Percentiles rank a stretch among this genome's conserved stretches.
Evolutionary conservation across 164 flowering plant species (phyloP).

Genomic region (Sextonia rubra): DNA sequence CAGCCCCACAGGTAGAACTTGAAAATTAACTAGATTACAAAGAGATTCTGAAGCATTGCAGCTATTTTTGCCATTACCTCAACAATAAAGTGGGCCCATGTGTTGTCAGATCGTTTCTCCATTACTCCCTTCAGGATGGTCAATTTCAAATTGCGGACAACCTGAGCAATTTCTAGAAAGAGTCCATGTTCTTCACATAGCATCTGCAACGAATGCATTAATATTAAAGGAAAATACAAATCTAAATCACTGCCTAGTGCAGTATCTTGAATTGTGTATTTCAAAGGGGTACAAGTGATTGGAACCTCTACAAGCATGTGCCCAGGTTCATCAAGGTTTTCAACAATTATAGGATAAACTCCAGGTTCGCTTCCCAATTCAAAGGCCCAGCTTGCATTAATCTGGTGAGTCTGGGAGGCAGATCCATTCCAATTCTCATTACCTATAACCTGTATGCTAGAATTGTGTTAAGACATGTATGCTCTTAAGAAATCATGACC

Average conservation of each 20-base stretch:
- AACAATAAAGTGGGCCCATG: constrained; percentile 73
- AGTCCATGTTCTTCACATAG: constrained; percentile 56
- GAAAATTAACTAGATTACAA: not conserved
- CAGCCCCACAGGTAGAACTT: not conserved
- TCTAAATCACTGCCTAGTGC: not conserved
- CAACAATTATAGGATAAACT: constrained; percentile 19
- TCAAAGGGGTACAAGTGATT: not conserved
- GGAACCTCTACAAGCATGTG: constrained; percentile 35
- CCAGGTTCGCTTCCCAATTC: constrained; percentile 17
- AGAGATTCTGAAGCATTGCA: not conserved
- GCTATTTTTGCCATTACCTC: constrained; percentile 41
- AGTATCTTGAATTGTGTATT: not conserved
- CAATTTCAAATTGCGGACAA: constrained; percentile 46
- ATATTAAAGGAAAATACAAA: not conserved
- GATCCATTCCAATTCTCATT: constrained; percentile 21
- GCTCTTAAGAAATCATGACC: too few relatives aligned
- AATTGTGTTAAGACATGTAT: not conserved
- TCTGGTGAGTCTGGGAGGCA: constrained; percentile 20
- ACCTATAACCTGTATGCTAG: constrained; percentile 26
- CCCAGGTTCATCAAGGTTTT: constrained; percentile 29
- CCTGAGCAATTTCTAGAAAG: constrained; percentile 80
- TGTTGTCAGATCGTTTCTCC: constrained; percentile 37
- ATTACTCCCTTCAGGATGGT: constrained; percentile 67
- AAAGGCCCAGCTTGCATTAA: constrained; percentile 41
- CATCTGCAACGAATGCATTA: constrained; percentile 42